Conservation (phyloP, 1,284 basidiomycete species). For the Naganishia cerealis region DNA sequence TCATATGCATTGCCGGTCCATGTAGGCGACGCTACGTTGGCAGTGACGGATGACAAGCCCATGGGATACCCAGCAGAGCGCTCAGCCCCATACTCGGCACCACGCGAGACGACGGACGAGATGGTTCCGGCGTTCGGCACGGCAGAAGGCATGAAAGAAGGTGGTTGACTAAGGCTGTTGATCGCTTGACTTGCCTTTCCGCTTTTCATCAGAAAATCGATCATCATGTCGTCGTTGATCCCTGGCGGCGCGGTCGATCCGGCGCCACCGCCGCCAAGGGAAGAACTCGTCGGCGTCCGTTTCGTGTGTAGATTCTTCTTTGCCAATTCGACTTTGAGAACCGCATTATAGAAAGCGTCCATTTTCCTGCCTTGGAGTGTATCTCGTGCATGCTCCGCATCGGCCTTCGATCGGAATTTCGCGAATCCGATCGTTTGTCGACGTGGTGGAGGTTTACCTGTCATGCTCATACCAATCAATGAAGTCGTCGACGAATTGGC, state of each 20-base stretch:
- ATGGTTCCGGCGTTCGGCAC: not conserved
- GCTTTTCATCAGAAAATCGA: slow-evolving; percentile 25
- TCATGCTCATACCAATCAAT: slow-evolving; percentile 28
- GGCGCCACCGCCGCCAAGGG: not conserved
- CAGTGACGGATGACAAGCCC: not conserved
- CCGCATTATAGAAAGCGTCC: slow-evolving; percentile 89
- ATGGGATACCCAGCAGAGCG: not conserved
- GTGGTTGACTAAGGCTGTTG: slow-evolving; percentile 23
- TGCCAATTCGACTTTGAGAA: slow-evolving; percentile 97
- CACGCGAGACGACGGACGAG: not conserved
- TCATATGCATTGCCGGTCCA: not conserved
- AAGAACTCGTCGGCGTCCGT: slow-evolving; percentile 50
- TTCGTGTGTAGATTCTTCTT: slow-evolving; percentile 99
- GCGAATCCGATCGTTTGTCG: slow-evolving; percentile 98
- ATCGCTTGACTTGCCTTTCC: slow-evolving; percentile 28
- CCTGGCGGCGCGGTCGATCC: not conserved
- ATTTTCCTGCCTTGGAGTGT: slow-evolving; percentile 85
- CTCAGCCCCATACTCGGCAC: not conserved
- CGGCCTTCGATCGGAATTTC: slow-evolving; percentile 83
- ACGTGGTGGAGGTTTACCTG: slow-evolving; percentile 38
- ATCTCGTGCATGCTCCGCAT: slow-evolving; percentile 85
- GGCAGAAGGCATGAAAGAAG: slow-evolving; percentile 15
- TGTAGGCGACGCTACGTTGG: not conserved
- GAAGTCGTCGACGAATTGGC: slow-evolving; percentile 32
- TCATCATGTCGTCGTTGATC: slow-evolving; percentile 27